phyloP scores from a whole-genome alignment of 176 grass and related monocot species.

The Leersia perrieri region DNA sequence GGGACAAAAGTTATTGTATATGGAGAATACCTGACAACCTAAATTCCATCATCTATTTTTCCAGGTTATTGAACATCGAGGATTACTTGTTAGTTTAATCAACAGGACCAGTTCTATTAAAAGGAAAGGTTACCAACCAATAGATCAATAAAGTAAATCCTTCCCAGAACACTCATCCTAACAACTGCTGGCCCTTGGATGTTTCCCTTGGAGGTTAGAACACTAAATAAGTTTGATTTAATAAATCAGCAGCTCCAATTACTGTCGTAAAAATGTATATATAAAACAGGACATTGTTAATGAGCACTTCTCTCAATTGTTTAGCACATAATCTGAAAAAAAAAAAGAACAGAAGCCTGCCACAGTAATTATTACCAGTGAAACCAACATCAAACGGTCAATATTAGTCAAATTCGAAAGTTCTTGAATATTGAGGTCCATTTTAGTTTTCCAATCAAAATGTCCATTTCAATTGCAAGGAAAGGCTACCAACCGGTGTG shows the following conservation, averaged over 20 bases:
- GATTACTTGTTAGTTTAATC: constrained; percentile 11
- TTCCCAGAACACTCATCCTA: constrained; percentile 29
- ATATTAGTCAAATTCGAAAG: not conserved
- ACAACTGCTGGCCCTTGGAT: constrained; percentile 35
- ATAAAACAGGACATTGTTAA: not conserved
- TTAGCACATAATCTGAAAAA: not conserved
- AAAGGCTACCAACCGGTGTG: constrained; percentile 23
- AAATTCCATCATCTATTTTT: constrained; percentile 16
- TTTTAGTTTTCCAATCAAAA: constrained; percentile 5
- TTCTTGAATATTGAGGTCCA: constrained; percentile 1
- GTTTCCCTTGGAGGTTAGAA: not conserved
- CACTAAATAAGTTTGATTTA: constrained; percentile 30
- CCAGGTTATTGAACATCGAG: constrained; percentile 13
- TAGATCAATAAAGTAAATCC: constrained; percentile 11
- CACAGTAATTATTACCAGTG: not conserved
- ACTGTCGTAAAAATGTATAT: not conserved
- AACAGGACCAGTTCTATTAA: constrained; percentile 3
- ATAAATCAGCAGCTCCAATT: constrained; percentile 5
- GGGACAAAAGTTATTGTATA: not conserved
- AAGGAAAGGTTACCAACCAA: constrained; percentile 46
- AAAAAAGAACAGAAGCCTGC: not conserved
- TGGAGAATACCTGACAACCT: not conserved
- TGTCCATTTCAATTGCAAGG: constrained; percentile 10
- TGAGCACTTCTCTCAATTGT: not conserved
- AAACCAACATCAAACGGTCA: not conserved